phyloP scores from a whole-genome alignment of 306 rosid species.

The Malus asiatica region DNA sequence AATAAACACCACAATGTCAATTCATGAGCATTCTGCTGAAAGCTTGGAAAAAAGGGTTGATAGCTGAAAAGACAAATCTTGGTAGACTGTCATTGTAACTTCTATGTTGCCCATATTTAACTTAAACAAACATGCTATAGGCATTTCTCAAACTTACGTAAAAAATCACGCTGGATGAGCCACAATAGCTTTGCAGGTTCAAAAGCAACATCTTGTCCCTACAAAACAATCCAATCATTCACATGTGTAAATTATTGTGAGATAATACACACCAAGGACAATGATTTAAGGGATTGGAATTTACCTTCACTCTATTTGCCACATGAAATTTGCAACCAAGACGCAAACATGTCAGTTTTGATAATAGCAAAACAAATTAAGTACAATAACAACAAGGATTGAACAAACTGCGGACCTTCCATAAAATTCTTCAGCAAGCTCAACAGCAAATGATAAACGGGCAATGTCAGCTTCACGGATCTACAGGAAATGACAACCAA shows the following conservation, averaged over 20 bases:
- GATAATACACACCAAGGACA: background rate
- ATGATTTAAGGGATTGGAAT: constrained; percentile 12
- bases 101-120: background rate
- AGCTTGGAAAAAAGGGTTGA: background rate
- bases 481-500: constrained; percentile 38
- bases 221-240: constrained; percentile 23
- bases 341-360: constrained; percentile 32
- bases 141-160: constrained; percentile 52
- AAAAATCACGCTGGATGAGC: constrained; percentile 99
- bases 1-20: constrained; percentile 19
- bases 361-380: background rate
- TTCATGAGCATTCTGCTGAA: background rate
- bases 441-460: constrained; percentile 93
- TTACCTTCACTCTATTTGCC: constrained; percentile 88
- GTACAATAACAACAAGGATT: background rate
- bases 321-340: constrained; percentile 26
- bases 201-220: constrained; percentile 97
- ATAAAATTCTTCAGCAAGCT: constrained; percentile 98
- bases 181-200: constrained; percentile 98
- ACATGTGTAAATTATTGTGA: constrained; percentile 6
- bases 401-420: constrained; percentile 62
- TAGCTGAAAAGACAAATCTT: background rate
- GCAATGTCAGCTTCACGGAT: constrained; percentile 98
- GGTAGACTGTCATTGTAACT: background rate
- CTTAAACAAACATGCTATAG: background rate